A percentile compares a stretch with the other conserved stretches of the same genome.
Evolutionary conservation across 345 rosid species (phyloP).

Genomic region (Gossypium ekmanianum): DNA sequence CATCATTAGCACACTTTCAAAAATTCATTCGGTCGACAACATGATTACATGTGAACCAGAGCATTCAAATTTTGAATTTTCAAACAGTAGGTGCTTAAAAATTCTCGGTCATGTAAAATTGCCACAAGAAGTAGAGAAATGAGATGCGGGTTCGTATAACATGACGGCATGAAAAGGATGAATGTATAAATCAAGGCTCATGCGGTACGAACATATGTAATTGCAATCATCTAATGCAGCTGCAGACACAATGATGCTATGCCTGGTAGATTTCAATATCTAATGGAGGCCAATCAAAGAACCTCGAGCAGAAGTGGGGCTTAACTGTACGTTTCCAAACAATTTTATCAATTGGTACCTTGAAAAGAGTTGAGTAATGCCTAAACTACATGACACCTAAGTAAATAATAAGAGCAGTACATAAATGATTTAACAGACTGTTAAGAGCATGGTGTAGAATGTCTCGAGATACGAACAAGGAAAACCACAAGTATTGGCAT

Average conservation of each 20-base stretch:
- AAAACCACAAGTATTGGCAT: constrained; percentile 6
- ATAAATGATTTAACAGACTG: background rate
- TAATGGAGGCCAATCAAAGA: constrained; percentile 4
- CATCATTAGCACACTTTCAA: too few species aligned
- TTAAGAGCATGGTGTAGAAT: background rate
- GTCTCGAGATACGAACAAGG: background rate
- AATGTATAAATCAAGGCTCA: constrained; percentile 16
- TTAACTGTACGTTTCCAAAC: constrained; percentile 7
- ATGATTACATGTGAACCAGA: too few species aligned
- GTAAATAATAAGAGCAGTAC: background rate
- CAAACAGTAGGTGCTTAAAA: constrained; percentile 4
- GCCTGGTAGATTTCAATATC: background rate
- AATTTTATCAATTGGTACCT: background rate
- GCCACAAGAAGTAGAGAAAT: background rate
- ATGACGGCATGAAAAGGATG: constrained; percentile 15
- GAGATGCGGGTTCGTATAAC: constrained; percentile 6
- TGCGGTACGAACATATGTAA: constrained; percentile 14
- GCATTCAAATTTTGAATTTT: background rate
- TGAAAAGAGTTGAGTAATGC: background rate
- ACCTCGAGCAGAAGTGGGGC: constrained; percentile 2
- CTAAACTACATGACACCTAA: background rate
- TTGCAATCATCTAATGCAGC: constrained; percentile 12
- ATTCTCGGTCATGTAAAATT: background rate
- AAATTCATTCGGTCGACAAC: too few species aligned
- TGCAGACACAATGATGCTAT: constrained; percentile 10